phyloP scores from a whole-genome alignment of 2,329 filamentous ascomycete species.

The Hyphodiscus sp. region DNA sequence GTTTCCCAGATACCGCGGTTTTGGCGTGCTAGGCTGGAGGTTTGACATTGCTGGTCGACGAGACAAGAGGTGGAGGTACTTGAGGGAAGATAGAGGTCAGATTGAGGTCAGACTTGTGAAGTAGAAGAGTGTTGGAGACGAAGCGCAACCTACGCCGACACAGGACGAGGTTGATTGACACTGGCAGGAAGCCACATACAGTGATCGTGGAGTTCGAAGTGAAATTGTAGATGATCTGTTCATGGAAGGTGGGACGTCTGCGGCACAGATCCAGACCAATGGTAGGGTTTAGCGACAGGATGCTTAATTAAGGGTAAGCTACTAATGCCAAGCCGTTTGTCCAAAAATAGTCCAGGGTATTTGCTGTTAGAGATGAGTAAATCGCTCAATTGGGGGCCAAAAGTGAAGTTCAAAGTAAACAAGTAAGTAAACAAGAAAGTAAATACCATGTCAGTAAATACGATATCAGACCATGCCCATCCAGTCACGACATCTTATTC shows the following conservation, averaged over 20 bases:
- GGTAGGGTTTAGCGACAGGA: not conserved
- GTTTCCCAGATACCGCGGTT: not conserved
- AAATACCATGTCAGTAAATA: no score
- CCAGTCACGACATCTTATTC: no score
- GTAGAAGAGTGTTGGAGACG: not conserved
- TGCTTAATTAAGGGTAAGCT: not conserved
- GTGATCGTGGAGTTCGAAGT: not conserved
- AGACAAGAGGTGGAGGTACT: not conserved
- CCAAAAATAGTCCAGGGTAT: not conserved
- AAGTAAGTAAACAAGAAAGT: no score
- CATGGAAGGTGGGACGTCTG: not conserved
- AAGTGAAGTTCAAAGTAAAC: no score
- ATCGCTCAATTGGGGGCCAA: not conserved
- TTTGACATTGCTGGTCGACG: not conserved
- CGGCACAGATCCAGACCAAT: not conserved
- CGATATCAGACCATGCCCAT: no score
- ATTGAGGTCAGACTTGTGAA: not conserved
- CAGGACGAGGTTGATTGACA: not conserved
- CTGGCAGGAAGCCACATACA: not conserved
- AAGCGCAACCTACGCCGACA: not conserved
- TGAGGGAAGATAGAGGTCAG: not conserved
- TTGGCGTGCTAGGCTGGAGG: not conserved
- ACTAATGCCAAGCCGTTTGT: not conserved
- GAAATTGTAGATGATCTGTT: not conserved
- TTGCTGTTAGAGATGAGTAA: not conserved